phyloP scores from a whole-genome alignment of 1,139 yeast genomes.

The Geotrichum klebahnii region DNA sequence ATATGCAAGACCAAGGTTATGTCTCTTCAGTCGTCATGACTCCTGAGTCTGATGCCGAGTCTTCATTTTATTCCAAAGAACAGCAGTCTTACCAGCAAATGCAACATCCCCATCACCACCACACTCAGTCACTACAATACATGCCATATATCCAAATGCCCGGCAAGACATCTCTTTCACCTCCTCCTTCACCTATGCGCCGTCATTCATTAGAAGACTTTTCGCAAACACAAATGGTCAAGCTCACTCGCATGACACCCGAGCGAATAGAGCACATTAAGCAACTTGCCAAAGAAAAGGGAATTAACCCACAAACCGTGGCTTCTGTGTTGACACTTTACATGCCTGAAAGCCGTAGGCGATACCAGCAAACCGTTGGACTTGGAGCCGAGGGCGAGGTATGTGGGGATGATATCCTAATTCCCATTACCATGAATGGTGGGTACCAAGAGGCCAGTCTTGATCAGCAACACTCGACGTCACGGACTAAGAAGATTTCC shows the following conservation, averaged over 20 bases:
- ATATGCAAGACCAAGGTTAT: constrained; percentile 2
- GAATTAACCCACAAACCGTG: constrained; percentile 35
- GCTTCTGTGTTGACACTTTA: constrained; percentile 35
- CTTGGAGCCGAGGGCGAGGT: constrained; percentile 9
- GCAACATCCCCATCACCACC: constrained; percentile 7
- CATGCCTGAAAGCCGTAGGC: constrained; percentile 21
- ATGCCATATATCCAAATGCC: constrained; percentile 10
- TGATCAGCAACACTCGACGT: constrained; percentile 4
- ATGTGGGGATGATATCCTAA: constrained; percentile 32
- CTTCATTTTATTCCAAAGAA: constrained; percentile 16
- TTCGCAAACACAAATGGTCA: constrained; percentile 20
- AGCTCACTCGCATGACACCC: constrained; percentile 32
- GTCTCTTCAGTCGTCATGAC: constrained; percentile 22
- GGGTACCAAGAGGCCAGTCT: constrained; percentile 26
- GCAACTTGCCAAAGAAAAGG: constrained; percentile 33
- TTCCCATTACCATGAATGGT: constrained; percentile 34
- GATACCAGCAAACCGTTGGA: constrained; percentile 12
- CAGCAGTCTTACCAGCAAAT: constrained; percentile 6
- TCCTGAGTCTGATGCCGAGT: constrained; percentile 21
- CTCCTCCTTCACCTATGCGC: constrained; percentile 15
- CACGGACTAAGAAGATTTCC: constrained; percentile 7
- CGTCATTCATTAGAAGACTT: constrained; percentile 16
- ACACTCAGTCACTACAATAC: constrained; percentile 2
- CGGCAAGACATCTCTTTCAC: constrained; percentile 5
- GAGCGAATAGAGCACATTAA: constrained; percentile 32